Conservation (phyloP, 805 yeast genomes). For the Hanseniaspora taiwanica region DNA sequence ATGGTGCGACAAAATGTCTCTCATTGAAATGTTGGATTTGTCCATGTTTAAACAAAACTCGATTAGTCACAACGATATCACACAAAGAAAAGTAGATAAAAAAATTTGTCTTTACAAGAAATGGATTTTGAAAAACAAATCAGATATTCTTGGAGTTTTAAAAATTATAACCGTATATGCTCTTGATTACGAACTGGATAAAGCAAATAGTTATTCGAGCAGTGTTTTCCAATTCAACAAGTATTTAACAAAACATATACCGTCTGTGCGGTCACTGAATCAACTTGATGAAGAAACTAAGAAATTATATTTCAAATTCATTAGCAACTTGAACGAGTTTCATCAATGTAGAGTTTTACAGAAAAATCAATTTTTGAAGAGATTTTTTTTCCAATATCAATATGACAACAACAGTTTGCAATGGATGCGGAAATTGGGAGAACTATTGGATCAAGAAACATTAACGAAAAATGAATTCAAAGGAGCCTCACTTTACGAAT, state of each 20-base stretch:
- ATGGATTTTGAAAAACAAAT: not conserved
- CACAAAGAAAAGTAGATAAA: not conserved
- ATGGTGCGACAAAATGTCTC: not conserved
- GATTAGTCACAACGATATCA: not conserved
- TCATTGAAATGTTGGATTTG: not conserved
- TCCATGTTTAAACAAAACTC: not conserved
- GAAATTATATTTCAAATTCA: not conserved
- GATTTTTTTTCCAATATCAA: not conserved
- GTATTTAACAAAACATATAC: too few species aligned
- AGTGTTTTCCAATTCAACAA: too few species aligned
- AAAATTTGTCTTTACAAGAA: not conserved
- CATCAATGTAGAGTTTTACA: not conserved
- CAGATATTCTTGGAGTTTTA: not conserved
- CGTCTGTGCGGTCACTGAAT: too few species aligned
- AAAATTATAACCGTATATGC: not conserved
- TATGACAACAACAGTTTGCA: not conserved
- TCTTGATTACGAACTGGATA: not conserved
- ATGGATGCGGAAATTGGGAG: not conserved
- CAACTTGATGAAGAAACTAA: too few species aligned
- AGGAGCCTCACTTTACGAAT: not conserved
- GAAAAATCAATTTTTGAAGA: not conserved
- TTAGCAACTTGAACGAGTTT: not conserved
- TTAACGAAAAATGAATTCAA: not conserved
- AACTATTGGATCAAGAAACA: not conserved
- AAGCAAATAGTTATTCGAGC: too few species aligned